Evolutionary conservation across 352 stramenopile genomes (phyloP).

Genomic region (Phytophthora pini): DNA sequence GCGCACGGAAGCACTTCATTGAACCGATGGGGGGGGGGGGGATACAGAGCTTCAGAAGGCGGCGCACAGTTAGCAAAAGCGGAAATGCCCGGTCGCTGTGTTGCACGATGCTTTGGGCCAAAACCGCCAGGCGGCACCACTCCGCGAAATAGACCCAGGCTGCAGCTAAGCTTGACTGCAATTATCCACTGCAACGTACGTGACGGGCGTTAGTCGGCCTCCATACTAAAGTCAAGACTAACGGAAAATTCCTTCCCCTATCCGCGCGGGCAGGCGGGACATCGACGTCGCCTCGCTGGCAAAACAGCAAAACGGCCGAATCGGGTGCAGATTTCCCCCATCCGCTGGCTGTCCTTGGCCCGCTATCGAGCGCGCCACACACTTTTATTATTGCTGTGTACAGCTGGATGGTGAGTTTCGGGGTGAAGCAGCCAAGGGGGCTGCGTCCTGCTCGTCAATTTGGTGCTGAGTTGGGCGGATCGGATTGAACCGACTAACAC

Average conservation of each 20-base stretch:
- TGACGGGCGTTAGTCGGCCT: constrained; percentile 11
- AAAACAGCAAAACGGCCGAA: constrained; percentile 29
- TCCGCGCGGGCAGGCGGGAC: constrained; percentile 7
- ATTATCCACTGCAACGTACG: constrained; percentile 26
- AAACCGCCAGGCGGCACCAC: constrained; percentile 18
- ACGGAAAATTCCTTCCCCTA: constrained; percentile 32
- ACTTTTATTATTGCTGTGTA: neutral
- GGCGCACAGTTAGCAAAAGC: constrained; percentile 26
- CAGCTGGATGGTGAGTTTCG: constrained; percentile 9
- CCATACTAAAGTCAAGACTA: constrained; percentile 26
- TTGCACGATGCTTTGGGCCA: constrained; percentile 7
- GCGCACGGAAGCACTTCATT: constrained; percentile 54
- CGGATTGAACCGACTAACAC: constrained; percentile 9
- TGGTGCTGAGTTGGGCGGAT: neutral
- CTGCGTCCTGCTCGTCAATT: constrained; percentile 4
- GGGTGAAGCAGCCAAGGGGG: constrained; percentile 7
- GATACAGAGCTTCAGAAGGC: constrained; percentile 1
- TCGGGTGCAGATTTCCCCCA: constrained; percentile 2
- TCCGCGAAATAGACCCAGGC: constrained; percentile 16
- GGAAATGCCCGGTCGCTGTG: constrained; percentile 31
- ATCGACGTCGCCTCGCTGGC: constrained; percentile 4
- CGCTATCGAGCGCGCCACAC: constrained; percentile 2
- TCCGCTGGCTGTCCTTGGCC: neutral
- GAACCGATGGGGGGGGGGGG: neutral
- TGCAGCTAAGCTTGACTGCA: neutral